Evolutionary conservation across 305 asterid genomes (phyloP), one percentile per base, ranked within the genome.

Genomic region (Solanum hybrid): DNA sequence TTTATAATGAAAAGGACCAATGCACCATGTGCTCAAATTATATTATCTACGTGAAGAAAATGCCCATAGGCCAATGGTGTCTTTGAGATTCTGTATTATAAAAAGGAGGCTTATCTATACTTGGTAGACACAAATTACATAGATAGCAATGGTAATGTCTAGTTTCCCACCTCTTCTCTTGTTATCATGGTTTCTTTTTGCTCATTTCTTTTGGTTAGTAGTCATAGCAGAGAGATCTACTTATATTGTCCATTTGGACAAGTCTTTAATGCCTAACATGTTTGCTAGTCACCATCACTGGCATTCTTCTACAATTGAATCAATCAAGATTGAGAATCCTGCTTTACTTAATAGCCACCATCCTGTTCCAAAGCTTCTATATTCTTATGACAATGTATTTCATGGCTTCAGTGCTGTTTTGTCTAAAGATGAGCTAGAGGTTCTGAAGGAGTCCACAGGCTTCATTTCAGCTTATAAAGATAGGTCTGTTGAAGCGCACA

Each of bases 361-460:
- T 18, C 64, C 87, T 29, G 75, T 35, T 5, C 92, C 95, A 5
- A 90, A 90, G 86, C 92, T 93, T 67, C 37, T 95, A 13, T 93
- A 95, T 91, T 88, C 93, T 3, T 96, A 96, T 71, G 91, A 92
- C 86, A 78, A 92, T 37, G 96, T 95, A 36, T 88, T 96, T 87
- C 95, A 95, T 64, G 98, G 98, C 28, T 95, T 95, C 92, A 91
- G 95, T 11, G 96, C 97, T 2, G 75, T 90, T 5, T 8, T 96
- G 89, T 94, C 97, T 4, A 12, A 92, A 88, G 77, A 89, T 8
- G 94, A 96, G 76, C 8, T 96, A 7, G 89, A 92, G 86, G 79
- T 87, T 11, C 51, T 95, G 3, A 95, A 89, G 82, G 90, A 83
- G 28, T 89, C 92, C 0, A 93, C 95, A 0, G 97, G 96, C 1